Conservation (phyloP, 352 stramenopile species). For the Phytophthora meadii region DNA sequence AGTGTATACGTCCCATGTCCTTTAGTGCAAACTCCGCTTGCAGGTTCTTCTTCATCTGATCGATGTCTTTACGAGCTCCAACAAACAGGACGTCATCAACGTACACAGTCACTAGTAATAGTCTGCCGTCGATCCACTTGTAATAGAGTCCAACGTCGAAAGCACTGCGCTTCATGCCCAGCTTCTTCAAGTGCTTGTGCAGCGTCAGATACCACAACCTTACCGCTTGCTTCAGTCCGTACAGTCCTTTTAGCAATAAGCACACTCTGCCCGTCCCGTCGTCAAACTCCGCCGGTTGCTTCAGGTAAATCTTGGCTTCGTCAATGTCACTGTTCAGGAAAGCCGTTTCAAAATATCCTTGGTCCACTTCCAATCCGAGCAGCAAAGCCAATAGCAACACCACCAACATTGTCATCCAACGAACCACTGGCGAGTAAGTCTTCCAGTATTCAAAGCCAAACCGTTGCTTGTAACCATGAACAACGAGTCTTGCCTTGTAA, state of each 20-base stretch:
- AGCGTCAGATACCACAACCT: background rate
- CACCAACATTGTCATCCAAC: background rate
- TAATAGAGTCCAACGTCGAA: too few relatives aligned
- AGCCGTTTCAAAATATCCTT: background rate
- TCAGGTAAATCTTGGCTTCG: background rate
- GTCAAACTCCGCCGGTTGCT: background rate
- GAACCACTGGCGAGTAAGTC: conserved; percentile 1
- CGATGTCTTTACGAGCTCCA: conserved; percentile 2
- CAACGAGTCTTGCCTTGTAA: background rate
- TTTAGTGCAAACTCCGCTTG: background rate
- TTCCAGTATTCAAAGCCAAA: conserved; percentile 10
- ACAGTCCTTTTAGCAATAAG: background rate
- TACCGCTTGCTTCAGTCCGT: background rate
- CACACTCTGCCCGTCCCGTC: background rate
- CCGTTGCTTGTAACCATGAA: conserved; percentile 6
- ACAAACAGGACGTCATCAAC: conserved; percentile 10
- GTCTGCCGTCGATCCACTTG: background rate
- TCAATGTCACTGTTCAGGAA: background rate
- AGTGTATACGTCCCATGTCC: background rate
- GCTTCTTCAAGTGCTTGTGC: background rate
- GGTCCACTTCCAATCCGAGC: background rate
- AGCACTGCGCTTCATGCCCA: background rate
- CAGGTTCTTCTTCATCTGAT: background rate
- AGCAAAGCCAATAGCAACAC: background rate
- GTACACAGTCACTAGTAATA: conserved; percentile 9